phyloP scores from a whole-genome alignment of 257 asterid species.

The Solanum bulbocastanum region DNA sequence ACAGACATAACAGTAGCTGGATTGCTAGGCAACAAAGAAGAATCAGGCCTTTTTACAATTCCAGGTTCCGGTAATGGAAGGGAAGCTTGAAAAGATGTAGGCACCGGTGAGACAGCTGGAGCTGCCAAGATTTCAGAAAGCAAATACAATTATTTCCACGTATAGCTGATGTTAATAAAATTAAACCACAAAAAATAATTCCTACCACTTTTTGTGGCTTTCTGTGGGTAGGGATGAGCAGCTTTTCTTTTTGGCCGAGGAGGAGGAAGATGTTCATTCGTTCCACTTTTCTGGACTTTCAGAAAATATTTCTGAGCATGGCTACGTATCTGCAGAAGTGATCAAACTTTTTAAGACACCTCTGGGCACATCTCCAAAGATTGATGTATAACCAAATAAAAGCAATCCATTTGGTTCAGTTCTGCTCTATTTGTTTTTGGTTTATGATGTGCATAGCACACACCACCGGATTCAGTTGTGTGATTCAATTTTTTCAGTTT shows the following conservation, averaged over 20 bases:
- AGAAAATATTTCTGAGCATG: slow-evolving; percentile 93
- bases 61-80: slow-evolving; percentile 45
- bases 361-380: neutral
- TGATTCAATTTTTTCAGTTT: neutral
- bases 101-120: slow-evolving; percentile 41
- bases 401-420: neutral
- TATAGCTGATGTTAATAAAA: neutral
- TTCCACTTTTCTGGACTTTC: slow-evolving; percentile 85
- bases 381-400: neutral
- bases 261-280: slow-evolving; percentile 89
- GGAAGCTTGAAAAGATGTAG: slow-evolving; percentile 38
- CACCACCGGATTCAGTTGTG: neutral
- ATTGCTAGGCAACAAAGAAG: slow-evolving; percentile 26
- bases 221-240: slow-evolving; percentile 92
- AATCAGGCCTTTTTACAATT: slow-evolving; percentile 26
- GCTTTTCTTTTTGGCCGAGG: slow-evolving; percentile 98
- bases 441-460: neutral
- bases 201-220: slow-evolving; percentile 65
- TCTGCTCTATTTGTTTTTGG: neutral
- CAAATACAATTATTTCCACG: slow-evolving; percentile 3
- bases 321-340: slow-evolving; percentile 72
- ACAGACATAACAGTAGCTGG: slow-evolving; percentile 31
- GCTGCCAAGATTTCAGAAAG: slow-evolving; percentile 24
- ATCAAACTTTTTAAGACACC: neutral
- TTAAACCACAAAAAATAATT: neutral